Evolutionary conservation across 2,329 filamentous ascomycete genomes (phyloP).

Genomic region (Botryotinia calthae): DNA sequence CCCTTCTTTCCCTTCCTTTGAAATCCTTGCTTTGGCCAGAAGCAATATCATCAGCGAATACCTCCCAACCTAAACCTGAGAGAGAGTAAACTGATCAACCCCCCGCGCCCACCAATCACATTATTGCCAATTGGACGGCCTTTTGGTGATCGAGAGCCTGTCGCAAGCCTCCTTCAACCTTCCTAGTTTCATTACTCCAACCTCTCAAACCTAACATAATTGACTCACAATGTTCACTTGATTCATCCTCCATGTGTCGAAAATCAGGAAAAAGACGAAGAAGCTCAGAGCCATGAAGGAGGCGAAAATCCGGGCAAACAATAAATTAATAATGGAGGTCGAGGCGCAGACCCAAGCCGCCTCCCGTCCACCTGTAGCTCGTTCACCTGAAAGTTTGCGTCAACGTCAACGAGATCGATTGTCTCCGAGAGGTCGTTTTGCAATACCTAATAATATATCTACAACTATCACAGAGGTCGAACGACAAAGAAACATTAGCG

Average conservation of each 20-base stretch:
- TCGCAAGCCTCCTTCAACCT: constrained; percentile 16
- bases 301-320: constrained; percentile 16
- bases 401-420: constrained; percentile 39
- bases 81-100: background rate
- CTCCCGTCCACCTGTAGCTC: constrained; percentile 20
- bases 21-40: background rate
- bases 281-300: constrained; percentile 21
- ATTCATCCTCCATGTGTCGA: constrained; percentile 32
- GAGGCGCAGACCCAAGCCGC: constrained; percentile 19
- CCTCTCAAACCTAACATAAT: background rate
- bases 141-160: constrained; percentile 11
- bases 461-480: constrained; percentile 31
- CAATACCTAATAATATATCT: constrained; percentile 29
- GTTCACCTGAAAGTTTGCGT: constrained; percentile 37
- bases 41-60: background rate
- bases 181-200: constrained; percentile 1
- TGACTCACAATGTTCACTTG: constrained; percentile 3
- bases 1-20: background rate
- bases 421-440: constrained; percentile 36
- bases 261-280: constrained; percentile 27
- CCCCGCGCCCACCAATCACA: background rate
- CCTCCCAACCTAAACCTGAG: background rate
- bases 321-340: constrained; percentile 19
- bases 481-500: constrained; percentile 22
- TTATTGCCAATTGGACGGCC: constrained; percentile 11